Conservation (phyloP, 2,329 filamentous ascomycete species). For the Aspergillus calidoustus region DNA sequence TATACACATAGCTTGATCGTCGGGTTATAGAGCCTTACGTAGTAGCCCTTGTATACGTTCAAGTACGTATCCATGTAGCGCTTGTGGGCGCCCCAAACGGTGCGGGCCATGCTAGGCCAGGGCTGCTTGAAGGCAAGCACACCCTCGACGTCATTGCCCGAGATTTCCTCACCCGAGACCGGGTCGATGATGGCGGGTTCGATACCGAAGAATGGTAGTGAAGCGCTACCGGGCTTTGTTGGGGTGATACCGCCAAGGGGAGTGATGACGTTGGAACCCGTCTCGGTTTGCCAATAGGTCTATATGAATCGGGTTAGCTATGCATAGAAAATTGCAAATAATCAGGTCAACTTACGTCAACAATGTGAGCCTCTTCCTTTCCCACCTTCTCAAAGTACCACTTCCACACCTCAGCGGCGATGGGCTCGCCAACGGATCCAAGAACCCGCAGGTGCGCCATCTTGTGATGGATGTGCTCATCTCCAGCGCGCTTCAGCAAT, state of each 20-base stretch:
- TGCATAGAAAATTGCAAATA: background rate
- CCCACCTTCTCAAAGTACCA: constrained; percentile 98
- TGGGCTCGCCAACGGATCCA: constrained; percentile 95
- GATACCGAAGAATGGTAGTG: constrained; percentile 96
- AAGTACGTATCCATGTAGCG: constrained; percentile 98
- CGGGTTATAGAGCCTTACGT: constrained; percentile 66
- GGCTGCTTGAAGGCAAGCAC: constrained; percentile 96
- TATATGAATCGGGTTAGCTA: constrained; percentile 42
- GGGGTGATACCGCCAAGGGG: constrained; percentile 91
- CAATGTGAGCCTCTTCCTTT: constrained; percentile 88
- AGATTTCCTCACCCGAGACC: constrained; percentile 88
- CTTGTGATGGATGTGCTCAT: constrained; percentile 85
- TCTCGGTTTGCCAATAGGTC: constrained; percentile 99
- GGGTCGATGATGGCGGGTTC: constrained; percentile 98
- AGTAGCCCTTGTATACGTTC: constrained; percentile 97
- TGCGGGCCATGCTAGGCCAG: constrained; percentile 98
- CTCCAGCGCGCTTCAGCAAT: constrained; percentile 90
- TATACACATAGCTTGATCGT: no score
- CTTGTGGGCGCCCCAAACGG: constrained; percentile 97
- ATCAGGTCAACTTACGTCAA: constrained; percentile 73
- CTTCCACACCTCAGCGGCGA: constrained; percentile 98
- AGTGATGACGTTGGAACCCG: constrained; percentile 93
- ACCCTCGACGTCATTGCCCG: constrained; percentile 96
- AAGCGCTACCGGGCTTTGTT: constrained; percentile 95
- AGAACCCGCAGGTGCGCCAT: constrained; percentile 90